Conservation (phyloP, 73 alveolate genomes). For the Tetrahymena malaccensis region DNA sequence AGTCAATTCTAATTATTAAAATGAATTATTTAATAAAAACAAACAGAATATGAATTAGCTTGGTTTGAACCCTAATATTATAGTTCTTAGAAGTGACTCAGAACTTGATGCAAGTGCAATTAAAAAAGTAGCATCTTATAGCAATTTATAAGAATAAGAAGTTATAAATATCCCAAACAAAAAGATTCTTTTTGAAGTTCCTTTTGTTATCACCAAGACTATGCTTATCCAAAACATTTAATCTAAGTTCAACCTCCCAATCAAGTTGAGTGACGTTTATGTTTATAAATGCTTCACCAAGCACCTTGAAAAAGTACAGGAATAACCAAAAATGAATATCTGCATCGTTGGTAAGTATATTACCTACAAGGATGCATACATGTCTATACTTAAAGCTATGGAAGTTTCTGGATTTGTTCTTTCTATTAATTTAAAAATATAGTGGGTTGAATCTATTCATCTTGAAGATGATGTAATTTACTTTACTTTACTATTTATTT, state of each 20-base stretch:
- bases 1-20: background rate
- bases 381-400: slow-evolving; percentile 42
- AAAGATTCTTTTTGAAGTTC: background rate
- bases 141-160: background rate
- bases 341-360: slow-evolving; percentile 51
- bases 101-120: background rate
- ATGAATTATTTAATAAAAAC: background rate
- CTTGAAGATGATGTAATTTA: background rate
- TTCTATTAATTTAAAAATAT: background rate
- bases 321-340: background rate
- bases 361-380: slow-evolving; percentile 31
- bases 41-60: background rate
- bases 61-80: background rate
- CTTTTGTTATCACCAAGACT: background rate
- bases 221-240: background rate
- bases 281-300: background rate
- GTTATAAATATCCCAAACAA: background rate
- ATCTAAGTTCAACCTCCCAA: background rate
- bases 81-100: background rate
- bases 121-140: background rate
- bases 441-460: slow-evolving; percentile 35
- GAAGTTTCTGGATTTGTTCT: slow-evolving; percentile 29
- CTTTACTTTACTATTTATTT: background rate
- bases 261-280: background rate
- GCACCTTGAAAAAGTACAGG: background rate